Base-by-base conservation (phyloP, 345 rosid genomes). In the Populus davidiana region DNA sequence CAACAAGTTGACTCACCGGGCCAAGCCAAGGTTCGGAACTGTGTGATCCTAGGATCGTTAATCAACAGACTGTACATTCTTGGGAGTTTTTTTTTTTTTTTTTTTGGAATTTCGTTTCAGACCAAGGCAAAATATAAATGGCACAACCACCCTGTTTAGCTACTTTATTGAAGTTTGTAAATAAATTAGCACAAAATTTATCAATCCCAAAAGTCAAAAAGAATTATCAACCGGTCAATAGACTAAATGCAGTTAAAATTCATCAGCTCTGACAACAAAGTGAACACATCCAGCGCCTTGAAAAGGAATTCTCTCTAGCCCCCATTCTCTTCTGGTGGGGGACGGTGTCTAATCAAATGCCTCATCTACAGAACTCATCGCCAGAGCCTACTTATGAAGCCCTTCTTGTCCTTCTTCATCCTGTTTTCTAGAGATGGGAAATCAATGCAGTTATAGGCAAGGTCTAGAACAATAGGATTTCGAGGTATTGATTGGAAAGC, bases 371-470 rank as follows among this genome's bases (percentile, higher is more conserved):
- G 6, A 61, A 50, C 80, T 93, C 81, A 89, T 47, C 95, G 65
- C 91, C 91, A 92, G 6, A 92, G 38, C 80, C 98, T 90, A 74
- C 99, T 88, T 0, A 91, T 78, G 81, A 94, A 87, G 36, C 98
- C 92, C 83, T 84, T 93, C 83, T 75, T 86, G 78, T 82, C 87
- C 79, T 88, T 96, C 95, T 90, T 94, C 95, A 88, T 92, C 83
- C 97, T 85, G 87, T 86, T 90, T 54, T 92, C 97, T 5, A 96
- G 85, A 47, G 84, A 88, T 17, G 99, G 99, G 91, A 94, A 96
- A 23, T 89, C 89, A 29, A 94, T 86, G 67, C 67, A 80, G 52
- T 83, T 79, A 82, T 87, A 83, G n/a, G 93, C 98, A 18, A 96
- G 92, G 83, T 96, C 99, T 43, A 94, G 75, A 70, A 96, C 91